Evolutionary conservation across 169 alveolate genomes (phyloP), one percentile per base, ranked within the genome.

Genomic region (Eimeria brunetti): DNA sequence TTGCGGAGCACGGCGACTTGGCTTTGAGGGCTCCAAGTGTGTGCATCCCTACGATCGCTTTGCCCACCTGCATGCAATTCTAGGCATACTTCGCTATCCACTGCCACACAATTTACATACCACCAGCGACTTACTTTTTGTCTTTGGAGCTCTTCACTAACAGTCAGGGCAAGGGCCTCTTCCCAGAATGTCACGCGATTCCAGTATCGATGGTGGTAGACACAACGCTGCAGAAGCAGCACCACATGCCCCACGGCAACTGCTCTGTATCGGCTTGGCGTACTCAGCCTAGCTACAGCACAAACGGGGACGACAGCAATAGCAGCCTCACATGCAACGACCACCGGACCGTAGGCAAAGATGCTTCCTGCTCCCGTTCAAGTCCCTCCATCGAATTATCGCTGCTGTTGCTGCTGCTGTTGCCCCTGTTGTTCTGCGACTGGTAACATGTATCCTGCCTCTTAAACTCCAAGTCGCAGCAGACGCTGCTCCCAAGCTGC

Each of bases 161-260:
- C 81, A 36, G 95, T 64, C 53, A 86, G 75, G 46, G 91, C 80
- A 49, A 94, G 91, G 27, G 96, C 96, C 88, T 88, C 96, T 85
- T 94, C 96, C 96, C 96, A 94, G 69, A 94, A 94, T 60, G 94
- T 69, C 69, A 94, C 95, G 81, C 90, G 90, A 71, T 94, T 94
- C 96, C 96, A 94, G 73, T 83, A 86, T 56, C 93, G 91, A n/a
- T 94, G 96, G 67, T 88, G 91, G 51, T 94, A 94, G 44, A 94
- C 64, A 27, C 94, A 94, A 49, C 96, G 86, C 96, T 94, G 96
- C 80, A 80, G 36, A 14, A n/a, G n/a, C 60, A 62, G 51, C 38
- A 85, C 46, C 75, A n/a, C 92, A 58, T n/a, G 90, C 18, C 36
- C 41, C 78, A 62, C 16, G 20, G 44, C 44, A 20, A 20, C 60